Base-by-base conservation (phyloP, 371 early-diverging fungal genomes). In the Mucor ambiguus region DNA sequence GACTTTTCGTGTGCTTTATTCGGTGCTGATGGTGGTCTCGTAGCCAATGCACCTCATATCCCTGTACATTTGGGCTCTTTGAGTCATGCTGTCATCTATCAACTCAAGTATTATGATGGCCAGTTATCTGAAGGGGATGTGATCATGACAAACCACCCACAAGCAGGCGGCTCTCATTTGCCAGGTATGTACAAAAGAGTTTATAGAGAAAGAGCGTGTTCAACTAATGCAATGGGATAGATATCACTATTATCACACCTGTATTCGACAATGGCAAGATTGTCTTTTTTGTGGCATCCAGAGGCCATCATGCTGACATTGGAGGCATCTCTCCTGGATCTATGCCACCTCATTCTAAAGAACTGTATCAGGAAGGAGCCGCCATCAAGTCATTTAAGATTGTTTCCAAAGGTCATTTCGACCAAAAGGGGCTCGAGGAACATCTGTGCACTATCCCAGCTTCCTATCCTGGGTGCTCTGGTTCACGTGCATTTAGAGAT, bases 1-100 rank as follows among this genome's bases (percentile, higher is more conserved):
- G 98, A 98, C 72, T 98, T 98, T 69, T 94, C 94, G 0, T 98
- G 98, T 72, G 98, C 97, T 0, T 74, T 97, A n/a, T 98, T 97
- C 84, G 95, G 95, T 16, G 92, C 95, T 5, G 92, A 92, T 52
- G 96, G 96, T 4, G 94, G 94, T 1, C 77, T 98, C 48, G 94
- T 95, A 0, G 94, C 94, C 12, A 93, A 93, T 63, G 82, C 98
- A 5, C 98, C 98, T 4, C 96, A 96, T 73, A 95, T 98, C 52
- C 98, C 96, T 10, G 96, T 98, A 0, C 98, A 98, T 75, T 71
- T 98, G 30, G 98, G 97, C 4, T 90, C 93, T 7, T 88, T 98
- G 80, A 93, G 94, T 58, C 94, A 96, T 75, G 96, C 97, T 3
- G 97, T 98, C 2, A 82, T 87, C 37, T 96, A 89, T 83, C 97